Evolutionary conservation across 2,329 filamentous ascomycete species (phyloP).

Genomic region (Botrytis fragariae): DNA sequence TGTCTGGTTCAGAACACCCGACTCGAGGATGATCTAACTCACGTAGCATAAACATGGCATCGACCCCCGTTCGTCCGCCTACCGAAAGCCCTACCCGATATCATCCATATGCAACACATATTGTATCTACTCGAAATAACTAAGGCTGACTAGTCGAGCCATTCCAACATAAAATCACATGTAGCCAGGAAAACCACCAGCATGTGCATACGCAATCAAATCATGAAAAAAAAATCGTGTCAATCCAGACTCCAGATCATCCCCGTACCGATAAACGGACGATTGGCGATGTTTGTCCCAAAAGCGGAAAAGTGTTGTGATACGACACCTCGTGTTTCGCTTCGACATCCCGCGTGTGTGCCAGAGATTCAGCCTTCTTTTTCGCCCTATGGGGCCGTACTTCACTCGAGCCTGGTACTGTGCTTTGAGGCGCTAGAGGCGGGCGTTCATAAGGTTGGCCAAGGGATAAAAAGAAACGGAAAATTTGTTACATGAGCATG

Average conservation of each 20-base stretch:
- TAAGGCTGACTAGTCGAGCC: slow-evolving; percentile 16
- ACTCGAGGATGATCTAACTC: neutral
- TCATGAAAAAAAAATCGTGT: neutral
- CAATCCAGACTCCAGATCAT: neutral
- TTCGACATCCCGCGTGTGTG: slow-evolving; percentile 6
- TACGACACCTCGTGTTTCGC: slow-evolving; percentile 18
- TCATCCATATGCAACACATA: slow-evolving; percentile 5
- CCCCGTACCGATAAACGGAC: neutral
- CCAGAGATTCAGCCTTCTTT: slow-evolving; percentile 21
- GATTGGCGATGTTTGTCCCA: slow-evolving; percentile 14
- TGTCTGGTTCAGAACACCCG: neutral
- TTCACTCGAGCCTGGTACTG: neutral
- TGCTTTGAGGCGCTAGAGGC: slow-evolving; percentile 1
- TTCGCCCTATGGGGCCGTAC: slow-evolving; percentile 17
- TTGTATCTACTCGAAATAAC: neutral
- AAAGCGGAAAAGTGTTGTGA: slow-evolving; percentile 9
- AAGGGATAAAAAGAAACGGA: slow-evolving; percentile 6
- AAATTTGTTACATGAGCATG: slow-evolving; percentile 3
- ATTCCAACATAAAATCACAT: neutral
- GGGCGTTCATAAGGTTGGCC: slow-evolving; percentile 10
- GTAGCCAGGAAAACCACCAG: neutral
- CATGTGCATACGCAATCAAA: slow-evolving; percentile 4
- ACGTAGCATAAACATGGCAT: neutral
- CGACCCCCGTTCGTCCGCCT: slow-evolving; percentile 6
- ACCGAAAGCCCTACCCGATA: slow-evolving; percentile 19